Evolutionary conservation across 169 alveolate genomes (phyloP).

Genomic region (Theileria parva): DNA sequence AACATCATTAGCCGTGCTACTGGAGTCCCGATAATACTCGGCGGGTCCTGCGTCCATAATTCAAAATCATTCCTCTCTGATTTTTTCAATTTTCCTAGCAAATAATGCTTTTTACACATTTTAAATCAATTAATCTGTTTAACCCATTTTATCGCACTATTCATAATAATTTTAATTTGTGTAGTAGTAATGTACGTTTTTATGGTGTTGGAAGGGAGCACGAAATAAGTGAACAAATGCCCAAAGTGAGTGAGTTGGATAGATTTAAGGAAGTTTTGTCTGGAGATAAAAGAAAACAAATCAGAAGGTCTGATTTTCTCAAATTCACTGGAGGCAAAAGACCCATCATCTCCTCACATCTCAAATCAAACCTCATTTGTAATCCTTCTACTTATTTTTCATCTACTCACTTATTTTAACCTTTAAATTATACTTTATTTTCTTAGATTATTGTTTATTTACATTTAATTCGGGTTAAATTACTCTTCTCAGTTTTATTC

Average conservation of each 20-base stretch:
- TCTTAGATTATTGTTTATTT: neutral
- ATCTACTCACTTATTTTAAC: neutral
- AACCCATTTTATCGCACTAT: neutral
- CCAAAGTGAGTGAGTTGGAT: constrained; percentile 65
- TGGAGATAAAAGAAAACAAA: constrained; percentile 49
- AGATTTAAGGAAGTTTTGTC: constrained; percentile 37
- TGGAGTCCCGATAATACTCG: constrained; percentile 66
- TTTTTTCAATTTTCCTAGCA: neutral
- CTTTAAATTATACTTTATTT: neutral
- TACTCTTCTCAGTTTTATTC: neutral
- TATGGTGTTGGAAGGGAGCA: constrained; percentile 29
- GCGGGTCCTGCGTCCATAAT: constrained; percentile 59
- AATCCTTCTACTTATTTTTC: constrained; percentile 10
- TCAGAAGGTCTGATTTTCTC: constrained; percentile 65
- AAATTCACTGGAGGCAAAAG: constrained; percentile 66
- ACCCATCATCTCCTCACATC: constrained; percentile 67
- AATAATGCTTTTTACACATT: constrained; percentile 3
- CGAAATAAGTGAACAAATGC: constrained; percentile 60
- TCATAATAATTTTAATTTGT: neutral
- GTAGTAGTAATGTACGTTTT: neutral
- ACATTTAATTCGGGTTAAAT: neutral
- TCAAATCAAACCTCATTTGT: constrained; percentile 60
- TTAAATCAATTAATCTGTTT: neutral
- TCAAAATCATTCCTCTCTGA: constrained; percentile 40
- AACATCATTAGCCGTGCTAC: constrained; percentile 46